Evolutionary conservation across 176 grass and related monocot genomes (phyloP).

Genomic region (Juncus effusus): DNA sequence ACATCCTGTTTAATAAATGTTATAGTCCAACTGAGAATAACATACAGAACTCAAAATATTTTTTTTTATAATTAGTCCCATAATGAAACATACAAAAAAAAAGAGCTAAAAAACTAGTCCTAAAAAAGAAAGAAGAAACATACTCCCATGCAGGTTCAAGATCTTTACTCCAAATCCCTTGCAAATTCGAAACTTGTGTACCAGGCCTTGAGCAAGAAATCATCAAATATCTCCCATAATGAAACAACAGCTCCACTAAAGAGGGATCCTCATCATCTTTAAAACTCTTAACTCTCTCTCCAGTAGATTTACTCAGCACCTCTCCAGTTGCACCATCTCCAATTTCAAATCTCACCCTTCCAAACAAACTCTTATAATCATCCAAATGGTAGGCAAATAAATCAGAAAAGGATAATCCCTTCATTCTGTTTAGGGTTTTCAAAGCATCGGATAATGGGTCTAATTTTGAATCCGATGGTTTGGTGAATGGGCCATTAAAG

Average conservation of each 20-base stretch:
- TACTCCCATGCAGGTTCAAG: constrained; percentile 67
- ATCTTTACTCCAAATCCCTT: constrained; percentile 92
- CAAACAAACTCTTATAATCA: constrained; percentile 87
- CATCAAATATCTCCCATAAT: constrained; percentile 86
- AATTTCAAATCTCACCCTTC: constrained; percentile 69
- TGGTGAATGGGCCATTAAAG: constrained; percentile 64
- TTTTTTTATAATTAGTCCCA: not conserved
- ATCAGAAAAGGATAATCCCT: constrained; percentile 63
- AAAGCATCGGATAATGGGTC: constrained; percentile 42
- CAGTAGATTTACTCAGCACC: constrained; percentile 43
- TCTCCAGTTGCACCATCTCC: constrained; percentile 38
- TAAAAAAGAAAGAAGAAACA: constrained; percentile 27
- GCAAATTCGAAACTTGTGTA: constrained; percentile 76
- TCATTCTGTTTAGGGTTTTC: constrained; percentile 41
- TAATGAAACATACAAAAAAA: too few relatives aligned
- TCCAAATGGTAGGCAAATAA: constrained; percentile 59
- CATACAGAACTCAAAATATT: not conserved
- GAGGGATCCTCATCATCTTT: constrained; percentile 77
- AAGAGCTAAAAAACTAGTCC: not conserved
- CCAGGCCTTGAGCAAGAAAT: constrained; percentile 87
- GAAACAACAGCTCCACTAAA: constrained; percentile 81
- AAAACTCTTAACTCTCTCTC: constrained; percentile 67
- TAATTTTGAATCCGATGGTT: constrained; percentile 62
- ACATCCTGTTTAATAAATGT: too few relatives aligned
- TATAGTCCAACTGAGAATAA: too few relatives aligned